Conservation (phyloP, 192 early-diverging fungal genomes). For the Paraglomus brasilianum region DNA sequence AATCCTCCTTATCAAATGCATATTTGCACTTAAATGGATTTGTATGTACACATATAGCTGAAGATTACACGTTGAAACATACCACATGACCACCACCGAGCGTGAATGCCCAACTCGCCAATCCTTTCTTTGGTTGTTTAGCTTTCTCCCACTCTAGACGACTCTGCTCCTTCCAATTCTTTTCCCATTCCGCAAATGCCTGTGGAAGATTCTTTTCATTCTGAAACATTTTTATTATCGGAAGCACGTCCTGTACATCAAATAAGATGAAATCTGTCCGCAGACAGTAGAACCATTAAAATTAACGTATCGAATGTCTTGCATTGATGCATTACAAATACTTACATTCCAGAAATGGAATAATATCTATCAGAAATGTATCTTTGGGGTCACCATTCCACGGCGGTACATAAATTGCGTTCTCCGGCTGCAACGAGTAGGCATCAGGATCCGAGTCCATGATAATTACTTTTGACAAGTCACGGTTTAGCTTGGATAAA, state of each 20-base stretch:
- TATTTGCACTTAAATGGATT: too few relatives aligned
- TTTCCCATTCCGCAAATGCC: conserved; percentile 70
- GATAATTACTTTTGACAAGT: conserved; percentile 88
- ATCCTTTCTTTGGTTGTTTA: conserved; percentile 51
- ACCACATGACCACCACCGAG: conserved; percentile 43
- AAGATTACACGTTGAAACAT: neutral
- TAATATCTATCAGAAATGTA: conserved; percentile 75
- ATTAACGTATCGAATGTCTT: neutral
- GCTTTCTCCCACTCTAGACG: conserved; percentile 66
- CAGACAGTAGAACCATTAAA: neutral
- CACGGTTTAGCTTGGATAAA: conserved; percentile 89
- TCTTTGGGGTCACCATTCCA: conserved; percentile 86
- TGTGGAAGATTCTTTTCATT: conserved; percentile 61
- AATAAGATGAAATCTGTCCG: conserved; percentile 50
- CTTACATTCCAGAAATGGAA: conserved; percentile 90
- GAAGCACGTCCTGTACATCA: conserved; percentile 72
- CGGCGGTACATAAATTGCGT: conserved; percentile 77
- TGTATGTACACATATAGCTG: neutral
- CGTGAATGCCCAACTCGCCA: conserved; percentile 52
- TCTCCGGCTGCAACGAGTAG: conserved; percentile 90
- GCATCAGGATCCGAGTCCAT: conserved; percentile 87
- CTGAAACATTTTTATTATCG: conserved; percentile 66
- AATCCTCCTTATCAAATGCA: too few relatives aligned
- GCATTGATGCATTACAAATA: neutral
- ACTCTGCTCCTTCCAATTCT: conserved; percentile 61